A percentile compares a stretch with the other conserved stretches of the same genome.
Evolutionary conservation across 2,329 filamentous ascomycete genomes (phyloP).

Genomic region (Cladophialophora chaetospira): DNA sequence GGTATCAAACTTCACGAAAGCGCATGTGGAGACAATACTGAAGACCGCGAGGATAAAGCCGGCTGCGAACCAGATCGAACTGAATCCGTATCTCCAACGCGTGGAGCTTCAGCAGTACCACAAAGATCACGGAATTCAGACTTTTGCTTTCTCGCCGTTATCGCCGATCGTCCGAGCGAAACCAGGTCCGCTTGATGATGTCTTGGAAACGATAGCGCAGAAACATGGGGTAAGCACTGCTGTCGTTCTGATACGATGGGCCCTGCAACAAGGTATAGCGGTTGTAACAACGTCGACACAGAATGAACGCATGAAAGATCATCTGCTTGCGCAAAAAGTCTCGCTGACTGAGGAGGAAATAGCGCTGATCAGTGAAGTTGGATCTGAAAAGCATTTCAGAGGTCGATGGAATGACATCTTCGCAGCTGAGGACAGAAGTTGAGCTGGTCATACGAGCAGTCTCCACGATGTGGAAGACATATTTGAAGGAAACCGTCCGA

Average conservation of each 20-base stretch:
- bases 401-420: conserved; percentile 12
- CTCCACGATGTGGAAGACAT: no score
- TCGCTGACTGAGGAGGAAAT: conserved; percentile 1
- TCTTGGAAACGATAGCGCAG: conserved; percentile 2
- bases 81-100: conserved; percentile 58
- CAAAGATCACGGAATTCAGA: not conserved
- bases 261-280: conserved; percentile 6
- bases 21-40: conserved; percentile 51
- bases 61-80: conserved; percentile 54
- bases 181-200: conserved; percentile 3
- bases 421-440: conserved; percentile 7
- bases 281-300: conserved; percentile 12
- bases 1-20: conserved; percentile 53
- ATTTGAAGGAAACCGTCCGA: no score
- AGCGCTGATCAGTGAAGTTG: conserved; percentile 4
- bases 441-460: no score
- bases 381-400: conserved; percentile 9
- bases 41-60: conserved; percentile 48
- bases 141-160: conserved; percentile 14
- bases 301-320: conserved; percentile 9
- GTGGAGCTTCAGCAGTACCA: conserved; percentile 71
- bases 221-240: conserved; percentile 10
- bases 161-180: conserved; percentile 10
- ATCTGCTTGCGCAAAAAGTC: conserved; percentile 2
- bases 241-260: conserved; percentile 9